Conservation (phyloP, 2,329 filamentous ascomycete genomes). For the Ophiostoma quercus region DNA sequence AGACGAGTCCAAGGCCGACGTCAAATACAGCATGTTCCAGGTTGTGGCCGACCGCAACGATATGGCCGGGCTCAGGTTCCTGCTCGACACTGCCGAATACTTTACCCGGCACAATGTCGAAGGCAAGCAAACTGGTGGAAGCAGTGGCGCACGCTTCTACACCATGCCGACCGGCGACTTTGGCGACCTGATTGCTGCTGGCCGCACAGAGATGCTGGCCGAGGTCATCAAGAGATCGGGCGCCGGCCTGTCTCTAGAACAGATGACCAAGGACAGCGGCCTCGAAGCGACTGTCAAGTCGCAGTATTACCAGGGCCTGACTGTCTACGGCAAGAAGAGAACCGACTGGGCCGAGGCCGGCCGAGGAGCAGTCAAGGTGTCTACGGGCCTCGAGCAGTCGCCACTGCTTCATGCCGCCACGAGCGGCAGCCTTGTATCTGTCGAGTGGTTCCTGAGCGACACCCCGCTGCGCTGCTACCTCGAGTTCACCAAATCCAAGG, state of each 20-base stretch:
- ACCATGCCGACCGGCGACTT: conserved; percentile 35
- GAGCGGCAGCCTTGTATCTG: conserved; percentile 55
- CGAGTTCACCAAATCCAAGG: conserved; percentile 58
- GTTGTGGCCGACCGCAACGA: conserved; percentile 52
- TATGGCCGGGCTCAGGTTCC: conserved; percentile 46
- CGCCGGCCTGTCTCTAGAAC: conserved; percentile 62
- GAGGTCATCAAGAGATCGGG: conserved; percentile 62
- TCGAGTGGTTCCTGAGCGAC: conserved; percentile 74
- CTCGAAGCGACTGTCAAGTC: conserved; percentile 50
- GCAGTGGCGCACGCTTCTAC: background rate
- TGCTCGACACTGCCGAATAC: conserved; percentile 43
- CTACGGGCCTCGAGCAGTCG: conserved; percentile 44
- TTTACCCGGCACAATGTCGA: background rate
- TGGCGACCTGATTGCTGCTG: conserved; percentile 40
- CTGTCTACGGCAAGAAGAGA: conserved; percentile 67
- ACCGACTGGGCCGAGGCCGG: conserved; percentile 68
- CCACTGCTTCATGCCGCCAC: conserved; percentile 57
- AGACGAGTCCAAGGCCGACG: background rate
- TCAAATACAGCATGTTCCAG: conserved; percentile 33
- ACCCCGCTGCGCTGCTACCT: conserved; percentile 61
- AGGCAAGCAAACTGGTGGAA: background rate
- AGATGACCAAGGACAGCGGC: conserved; percentile 52
- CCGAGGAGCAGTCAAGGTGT: conserved; percentile 40
- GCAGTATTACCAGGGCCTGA: conserved; percentile 69
- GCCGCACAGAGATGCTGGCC: conserved; percentile 53